Evolutionary conservation across 116 monocot genomes (phyloP).

Genomic region (Zostera marina): DNA sequence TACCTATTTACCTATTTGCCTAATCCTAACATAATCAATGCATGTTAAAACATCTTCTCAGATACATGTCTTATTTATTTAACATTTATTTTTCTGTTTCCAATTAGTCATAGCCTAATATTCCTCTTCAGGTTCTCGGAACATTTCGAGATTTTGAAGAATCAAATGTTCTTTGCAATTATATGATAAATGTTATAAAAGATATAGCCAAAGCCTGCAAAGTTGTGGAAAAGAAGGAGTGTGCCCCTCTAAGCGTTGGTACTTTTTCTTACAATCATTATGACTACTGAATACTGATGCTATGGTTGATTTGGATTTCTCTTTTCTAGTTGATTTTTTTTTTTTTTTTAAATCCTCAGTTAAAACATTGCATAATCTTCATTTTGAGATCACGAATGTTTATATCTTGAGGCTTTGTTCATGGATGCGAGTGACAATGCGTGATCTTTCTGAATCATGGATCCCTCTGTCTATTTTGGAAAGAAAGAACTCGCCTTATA

Average conservation of each 20-base stretch:
- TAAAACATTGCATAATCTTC: slow-evolving; percentile 40
- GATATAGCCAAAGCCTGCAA: slow-evolving; percentile 79
- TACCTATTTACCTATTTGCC: too few relatives aligned
- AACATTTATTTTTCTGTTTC: too few relatives aligned
- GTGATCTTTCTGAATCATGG: slow-evolving; percentile 81
- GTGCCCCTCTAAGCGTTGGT: slow-evolving; percentile 75
- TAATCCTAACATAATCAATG: too few relatives aligned
- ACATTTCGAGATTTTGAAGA: slow-evolving; percentile 91
- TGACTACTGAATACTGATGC: not conserved
- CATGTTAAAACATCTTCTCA: too few relatives aligned
- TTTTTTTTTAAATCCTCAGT: slow-evolving; percentile 29
- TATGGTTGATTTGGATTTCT: too few relatives aligned
- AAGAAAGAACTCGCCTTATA: slow-evolving; percentile 79
- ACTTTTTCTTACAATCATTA: not conserved
- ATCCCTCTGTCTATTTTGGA: slow-evolving; percentile 78
- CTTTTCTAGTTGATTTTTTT: not conserved
- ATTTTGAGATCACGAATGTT: slow-evolving; percentile 79
- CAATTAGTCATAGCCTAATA: too few relatives aligned
- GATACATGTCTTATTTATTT: too few relatives aligned
- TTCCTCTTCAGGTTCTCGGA: slow-evolving; percentile 29
- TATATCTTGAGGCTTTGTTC: slow-evolving; percentile 81
- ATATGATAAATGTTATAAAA: slow-evolving; percentile 69
- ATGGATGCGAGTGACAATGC: slow-evolving; percentile 76
- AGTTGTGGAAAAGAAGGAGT: slow-evolving; percentile 73
- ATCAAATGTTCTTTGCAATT: slow-evolving; percentile 69